Conservation (phyloP, 371 early-diverging fungal genomes). For the Saksenaea oblongispora region DNA sequence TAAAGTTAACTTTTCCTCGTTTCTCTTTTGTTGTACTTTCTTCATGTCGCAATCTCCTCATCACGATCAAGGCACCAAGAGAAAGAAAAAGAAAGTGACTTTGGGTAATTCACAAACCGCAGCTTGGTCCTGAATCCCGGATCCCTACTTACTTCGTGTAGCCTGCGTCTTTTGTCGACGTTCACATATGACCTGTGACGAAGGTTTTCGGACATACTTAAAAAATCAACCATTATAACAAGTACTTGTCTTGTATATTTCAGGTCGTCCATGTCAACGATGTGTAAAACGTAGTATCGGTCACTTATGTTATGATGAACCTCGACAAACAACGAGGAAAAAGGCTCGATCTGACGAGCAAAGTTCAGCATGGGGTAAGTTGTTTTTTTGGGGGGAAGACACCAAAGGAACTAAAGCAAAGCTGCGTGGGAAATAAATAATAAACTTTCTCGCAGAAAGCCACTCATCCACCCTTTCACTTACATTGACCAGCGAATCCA, state of each 20-base stretch:
- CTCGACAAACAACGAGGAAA: constrained; percentile 13
- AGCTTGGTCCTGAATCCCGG: background rate
- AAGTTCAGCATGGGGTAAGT: constrained; percentile 2
- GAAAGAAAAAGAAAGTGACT: constrained; percentile 19
- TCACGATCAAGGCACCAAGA: constrained; percentile 9
- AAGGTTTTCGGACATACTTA: constrained; percentile 36
- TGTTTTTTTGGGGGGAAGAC: background rate
- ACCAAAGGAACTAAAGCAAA: background rate
- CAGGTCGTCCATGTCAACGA: constrained; percentile 86
- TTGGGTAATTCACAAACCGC: constrained; percentile 7
- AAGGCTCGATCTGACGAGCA: background rate
- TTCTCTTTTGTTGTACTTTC: background rate
- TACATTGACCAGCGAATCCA: constrained; percentile 63
- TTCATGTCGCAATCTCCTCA: constrained; percentile 6
- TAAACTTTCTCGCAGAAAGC: background rate
- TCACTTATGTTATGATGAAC: constrained; percentile 78
- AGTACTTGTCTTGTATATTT: background rate
- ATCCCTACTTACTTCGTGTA: constrained; percentile 12
- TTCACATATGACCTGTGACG: constrained; percentile 83
- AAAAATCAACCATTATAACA: background rate
- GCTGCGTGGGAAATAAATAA: background rate
- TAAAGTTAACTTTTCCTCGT: background rate
- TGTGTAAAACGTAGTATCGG: constrained; percentile 90
- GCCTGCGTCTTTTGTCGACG: constrained; percentile 81
- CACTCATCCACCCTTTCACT: constrained; percentile 26